Conservation (phyloP, 2,329 filamentous ascomycete species). For the Hypoxylon sp. region DNA sequence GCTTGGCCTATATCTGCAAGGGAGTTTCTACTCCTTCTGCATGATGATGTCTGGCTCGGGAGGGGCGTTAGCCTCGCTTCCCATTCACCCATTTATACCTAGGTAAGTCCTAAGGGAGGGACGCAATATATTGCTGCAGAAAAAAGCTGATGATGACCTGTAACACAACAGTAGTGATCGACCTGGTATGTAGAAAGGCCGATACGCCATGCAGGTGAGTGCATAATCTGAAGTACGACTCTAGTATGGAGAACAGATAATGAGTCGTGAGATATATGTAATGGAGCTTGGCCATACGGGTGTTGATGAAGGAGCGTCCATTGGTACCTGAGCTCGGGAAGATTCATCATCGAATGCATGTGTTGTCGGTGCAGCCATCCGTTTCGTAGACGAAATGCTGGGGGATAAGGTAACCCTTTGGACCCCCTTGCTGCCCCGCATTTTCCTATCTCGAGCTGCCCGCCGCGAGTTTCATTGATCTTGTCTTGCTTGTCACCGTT, state of each 20-base stretch:
- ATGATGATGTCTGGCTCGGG: constrained; percentile 47
- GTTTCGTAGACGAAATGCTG: constrained; percentile 30
- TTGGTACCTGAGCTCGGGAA: constrained; percentile 42
- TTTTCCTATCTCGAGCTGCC: constrained; percentile 44
- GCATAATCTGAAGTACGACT: constrained; percentile 43
- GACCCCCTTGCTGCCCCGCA: constrained; percentile 44
- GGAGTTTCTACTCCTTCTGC: constrained; percentile 42
- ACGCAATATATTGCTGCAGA: constrained; percentile 36
- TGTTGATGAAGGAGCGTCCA: constrained; percentile 31
- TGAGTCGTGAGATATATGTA: constrained; percentile 36
- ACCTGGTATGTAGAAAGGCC: constrained; percentile 36
- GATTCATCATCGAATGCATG: constrained; percentile 40
- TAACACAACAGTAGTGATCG: constrained; percentile 44
- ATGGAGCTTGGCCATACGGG: constrained; percentile 25
- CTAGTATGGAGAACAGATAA: constrained; percentile 33
- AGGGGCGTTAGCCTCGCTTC: constrained; percentile 31
- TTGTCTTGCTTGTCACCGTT: constrained; percentile 33
- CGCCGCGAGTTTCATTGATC: constrained; percentile 31
- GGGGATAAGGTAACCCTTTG: constrained; percentile 33
- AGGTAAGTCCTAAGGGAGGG: constrained; percentile 35
- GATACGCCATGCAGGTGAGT: constrained; percentile 43
- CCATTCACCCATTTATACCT: constrained; percentile 34
- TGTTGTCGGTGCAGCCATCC: constrained; percentile 41
- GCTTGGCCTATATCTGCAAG: constrained; percentile 42
- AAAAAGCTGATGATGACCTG: constrained; percentile 24